phyloP scores from a whole-genome alignment of 2,329 filamentous ascomycete species.

The Fonsecaea monophora region DNA sequence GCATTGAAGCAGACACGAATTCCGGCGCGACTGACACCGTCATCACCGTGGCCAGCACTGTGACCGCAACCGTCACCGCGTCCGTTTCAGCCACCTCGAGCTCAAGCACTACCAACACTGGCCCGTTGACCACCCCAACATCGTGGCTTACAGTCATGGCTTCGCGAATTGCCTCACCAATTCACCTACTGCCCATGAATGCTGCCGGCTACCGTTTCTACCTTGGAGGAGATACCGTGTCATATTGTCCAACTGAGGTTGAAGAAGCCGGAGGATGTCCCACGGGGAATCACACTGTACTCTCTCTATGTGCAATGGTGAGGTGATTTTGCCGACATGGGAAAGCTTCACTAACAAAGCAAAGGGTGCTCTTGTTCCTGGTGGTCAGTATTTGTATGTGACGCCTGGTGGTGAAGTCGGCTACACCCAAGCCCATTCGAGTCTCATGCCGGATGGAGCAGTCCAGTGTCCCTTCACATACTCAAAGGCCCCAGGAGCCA shows the following conservation, averaged over 20 bases:
- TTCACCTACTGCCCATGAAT: slow-evolving; percentile 57
- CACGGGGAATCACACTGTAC: slow-evolving; percentile 55
- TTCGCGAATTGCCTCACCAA: slow-evolving; percentile 55
- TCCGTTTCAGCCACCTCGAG: slow-evolving; percentile 24
- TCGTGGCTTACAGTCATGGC: slow-evolving; percentile 53
- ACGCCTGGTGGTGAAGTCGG: slow-evolving; percentile 60
- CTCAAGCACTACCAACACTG: slow-evolving; percentile 22
- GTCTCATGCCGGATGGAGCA: slow-evolving; percentile 59
- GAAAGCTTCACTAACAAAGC: slow-evolving; percentile 11
- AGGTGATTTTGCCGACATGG: slow-evolving; percentile 24
- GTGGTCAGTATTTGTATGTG: slow-evolving; percentile 69
- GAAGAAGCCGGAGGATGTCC: slow-evolving; percentile 50
- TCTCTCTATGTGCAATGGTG: slow-evolving; percentile 49
- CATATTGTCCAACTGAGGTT: slow-evolving; percentile 58
- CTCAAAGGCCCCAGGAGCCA: slow-evolving; percentile 41
- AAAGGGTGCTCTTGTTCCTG: slow-evolving; percentile 63
- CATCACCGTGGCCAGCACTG: slow-evolving; percentile 19
- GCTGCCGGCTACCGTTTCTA: slow-evolving; percentile 59
- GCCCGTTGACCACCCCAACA: slow-evolving; percentile 32
- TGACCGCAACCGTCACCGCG: slow-evolving; percentile 18
- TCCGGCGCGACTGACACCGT: slow-evolving; percentile 6
- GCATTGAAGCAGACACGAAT: slow-evolving; percentile 1
- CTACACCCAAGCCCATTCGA: slow-evolving; percentile 65
- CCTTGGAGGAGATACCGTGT: slow-evolving; percentile 55
- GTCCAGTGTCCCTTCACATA: slow-evolving; percentile 58